Percentiles rank a stretch among this genome's conserved stretches.
phyloP scores from a whole-genome alignment of 768 basidiomycete species.

The Myochromella boudieri region DNA sequence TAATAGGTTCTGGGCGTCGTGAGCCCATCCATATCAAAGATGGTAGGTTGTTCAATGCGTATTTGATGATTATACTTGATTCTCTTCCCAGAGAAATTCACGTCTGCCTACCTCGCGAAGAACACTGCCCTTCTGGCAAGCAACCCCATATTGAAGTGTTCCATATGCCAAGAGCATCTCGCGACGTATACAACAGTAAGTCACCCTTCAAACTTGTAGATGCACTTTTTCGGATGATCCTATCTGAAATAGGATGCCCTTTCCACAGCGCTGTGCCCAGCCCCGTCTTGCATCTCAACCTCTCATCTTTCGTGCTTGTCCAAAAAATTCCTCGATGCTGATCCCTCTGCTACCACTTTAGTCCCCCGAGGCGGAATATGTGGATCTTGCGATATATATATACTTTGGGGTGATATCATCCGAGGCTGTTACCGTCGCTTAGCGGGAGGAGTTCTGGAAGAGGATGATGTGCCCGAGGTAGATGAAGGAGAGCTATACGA shows the following conservation, averaged over 20 bases:
- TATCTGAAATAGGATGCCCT: slow-evolving; percentile 44
- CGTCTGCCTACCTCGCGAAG: slow-evolving; percentile 47
- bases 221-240: slow-evolving; percentile 3
- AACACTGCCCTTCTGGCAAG: slow-evolving; percentile 40
- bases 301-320: slow-evolving; percentile 64
- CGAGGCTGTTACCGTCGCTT: slow-evolving; percentile 59
- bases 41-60: slow-evolving; percentile 32
- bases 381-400: slow-evolving; percentile 48
- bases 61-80: slow-evolving; percentile 2
- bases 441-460: slow-evolving; percentile 28
- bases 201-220: slow-evolving; percentile 6
- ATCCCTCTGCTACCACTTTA: slow-evolving; percentile 28
- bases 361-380: slow-evolving; percentile 68
- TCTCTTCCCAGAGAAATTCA: slow-evolving; percentile 42
- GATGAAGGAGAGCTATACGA: slow-evolving; percentile 35
- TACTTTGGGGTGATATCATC: slow-evolving; percentile 70
- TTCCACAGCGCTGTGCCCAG: slow-evolving; percentile 52
- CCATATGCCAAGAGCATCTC: slow-evolving; percentile 45
- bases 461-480: slow-evolving; percentile 16
- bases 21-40: slow-evolving; percentile 61
- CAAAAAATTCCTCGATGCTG: slow-evolving; percentile 35
- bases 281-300: slow-evolving; percentile 44
- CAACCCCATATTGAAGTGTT: slow-evolving; percentile 36
- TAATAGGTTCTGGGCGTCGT: slow-evolving; percentile 49
- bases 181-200: slow-evolving; percentile 41